Conservation (phyloP, 306 rosid species). For the Hippophae tibetana region DNA sequence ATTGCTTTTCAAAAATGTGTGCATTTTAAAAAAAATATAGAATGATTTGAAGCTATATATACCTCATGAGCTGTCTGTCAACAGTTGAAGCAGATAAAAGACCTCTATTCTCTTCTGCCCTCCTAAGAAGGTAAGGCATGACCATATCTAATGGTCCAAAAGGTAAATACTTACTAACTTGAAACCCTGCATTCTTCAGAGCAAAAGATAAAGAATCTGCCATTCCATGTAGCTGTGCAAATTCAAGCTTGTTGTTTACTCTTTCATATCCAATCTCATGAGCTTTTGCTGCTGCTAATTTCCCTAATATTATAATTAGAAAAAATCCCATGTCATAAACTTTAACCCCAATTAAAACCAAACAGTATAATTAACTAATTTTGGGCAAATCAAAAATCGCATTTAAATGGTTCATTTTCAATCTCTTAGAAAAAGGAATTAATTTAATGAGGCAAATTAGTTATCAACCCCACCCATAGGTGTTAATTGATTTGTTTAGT, state of each 20-base stretch:
- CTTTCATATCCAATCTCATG: slow-evolving; percentile 63
- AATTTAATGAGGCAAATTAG: no score
- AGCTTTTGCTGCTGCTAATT: slow-evolving; percentile 66
- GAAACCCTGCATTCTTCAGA: slow-evolving; percentile 83
- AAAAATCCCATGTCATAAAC: background rate
- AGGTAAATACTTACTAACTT: slow-evolving; percentile 93
- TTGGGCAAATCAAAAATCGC: no score
- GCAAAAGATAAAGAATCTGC: slow-evolving; percentile 76
- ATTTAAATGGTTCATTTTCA: no score
- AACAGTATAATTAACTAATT: background rate
- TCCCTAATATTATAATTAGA: slow-evolving; percentile 29
- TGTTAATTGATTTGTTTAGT: no score
- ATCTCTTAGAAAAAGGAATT: no score
- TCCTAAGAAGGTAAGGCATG: slow-evolving; percentile 75
- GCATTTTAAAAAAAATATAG: no score
- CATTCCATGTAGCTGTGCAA: slow-evolving; percentile 90
- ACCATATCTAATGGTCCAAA: slow-evolving; percentile 70
- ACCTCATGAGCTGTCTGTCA: slow-evolving; percentile 72
- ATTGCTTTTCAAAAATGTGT: no score
- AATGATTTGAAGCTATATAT: background rate
- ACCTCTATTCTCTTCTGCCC: slow-evolving; percentile 94
- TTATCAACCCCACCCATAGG: no score
- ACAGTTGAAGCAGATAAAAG: slow-evolving; percentile 56
- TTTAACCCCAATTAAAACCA: background rate
- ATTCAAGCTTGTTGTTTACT: slow-evolving; percentile 63